These are phyloP conservation scores for Fusarium albidum DNA, from an alignment of 2,329 filamentous ascomycete genomes.

Conservation along the genomic window DNA sequence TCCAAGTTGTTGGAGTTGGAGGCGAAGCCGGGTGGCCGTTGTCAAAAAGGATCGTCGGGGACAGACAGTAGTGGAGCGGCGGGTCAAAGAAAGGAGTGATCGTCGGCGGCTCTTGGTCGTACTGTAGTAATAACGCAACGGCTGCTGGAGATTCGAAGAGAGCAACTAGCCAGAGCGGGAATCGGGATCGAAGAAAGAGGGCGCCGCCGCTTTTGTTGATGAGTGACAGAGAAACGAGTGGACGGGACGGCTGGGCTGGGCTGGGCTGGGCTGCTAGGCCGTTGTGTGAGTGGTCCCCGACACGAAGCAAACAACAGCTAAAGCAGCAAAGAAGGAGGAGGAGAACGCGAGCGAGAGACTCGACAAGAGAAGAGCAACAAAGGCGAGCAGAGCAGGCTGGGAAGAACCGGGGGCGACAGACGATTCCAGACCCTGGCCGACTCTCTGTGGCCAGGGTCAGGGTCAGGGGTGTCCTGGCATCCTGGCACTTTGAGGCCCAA, in stretches of 20 bases:
- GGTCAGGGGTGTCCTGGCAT: neutral
- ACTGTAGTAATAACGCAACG: too few species aligned
- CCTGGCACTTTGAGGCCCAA: neutral
- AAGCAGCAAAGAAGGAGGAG: neutral
- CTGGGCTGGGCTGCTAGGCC: conserved; percentile 2
- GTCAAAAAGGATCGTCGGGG: conserved; percentile 30
- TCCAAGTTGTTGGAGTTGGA: conserved; percentile 1
- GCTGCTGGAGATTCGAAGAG: conserved; percentile 29
- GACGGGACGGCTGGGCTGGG: conserved; percentile 16
- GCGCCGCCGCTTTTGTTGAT: conserved; percentile 27
- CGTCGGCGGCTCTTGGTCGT: conserved; percentile 35
- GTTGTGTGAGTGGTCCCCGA: conserved; percentile 1
- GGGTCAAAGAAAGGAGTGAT: conserved; percentile 36
- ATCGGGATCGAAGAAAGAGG: conserved; percentile 18
- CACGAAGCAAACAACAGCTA: neutral
- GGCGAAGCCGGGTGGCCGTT: conserved; percentile 5
- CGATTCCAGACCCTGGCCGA: conserved; percentile 10
- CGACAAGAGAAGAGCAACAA: neutral
- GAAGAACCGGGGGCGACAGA: neutral
- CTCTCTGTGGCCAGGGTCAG: conserved; percentile 6
- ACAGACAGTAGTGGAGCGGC: conserved; percentile 20
- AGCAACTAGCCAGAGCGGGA: conserved; percentile 14
- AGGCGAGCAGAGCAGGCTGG: neutral
- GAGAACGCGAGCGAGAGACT: too few species aligned
- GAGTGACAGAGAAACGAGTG: conserved; percentile 18